These are phyloP conservation scores for Dactylis glomerata DNA, from an alignment of 176 grass and related monocot genomes.

Conservation along the genomic window DNA sequence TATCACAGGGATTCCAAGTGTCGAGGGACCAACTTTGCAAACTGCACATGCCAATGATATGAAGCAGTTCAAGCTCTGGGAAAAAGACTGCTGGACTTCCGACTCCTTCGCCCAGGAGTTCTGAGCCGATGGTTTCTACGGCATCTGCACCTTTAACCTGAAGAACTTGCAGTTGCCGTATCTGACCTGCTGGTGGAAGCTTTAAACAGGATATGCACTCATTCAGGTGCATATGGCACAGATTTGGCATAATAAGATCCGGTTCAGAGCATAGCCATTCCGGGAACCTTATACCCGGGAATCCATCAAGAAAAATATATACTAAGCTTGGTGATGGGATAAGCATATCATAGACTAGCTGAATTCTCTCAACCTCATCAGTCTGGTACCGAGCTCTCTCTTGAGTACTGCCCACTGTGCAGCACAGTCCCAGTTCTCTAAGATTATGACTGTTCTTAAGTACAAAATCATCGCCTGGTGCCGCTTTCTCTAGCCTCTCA, in stretches of 20 bases:
- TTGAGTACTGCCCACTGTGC: not conserved
- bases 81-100: not conserved
- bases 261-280: not conserved
- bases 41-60: not conserved
- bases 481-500: slow-evolving; percentile 18
- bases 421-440: not conserved
- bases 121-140: not conserved
- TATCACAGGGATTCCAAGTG: not conserved
- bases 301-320: not conserved
- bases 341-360: not conserved
- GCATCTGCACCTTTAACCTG: not conserved
- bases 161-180: not conserved
- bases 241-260: not conserved
- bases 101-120: not conserved
- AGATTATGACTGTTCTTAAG: not conserved
- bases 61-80: slow-evolving; percentile 3
- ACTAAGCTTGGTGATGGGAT: not conserved
- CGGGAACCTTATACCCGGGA: not conserved
- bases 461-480: not conserved
- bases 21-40: not conserved
- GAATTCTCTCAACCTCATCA: not conserved
- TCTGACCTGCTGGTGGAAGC: slow-evolving; percentile 26
- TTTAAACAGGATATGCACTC: not conserved
- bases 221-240: slow-evolving; percentile 10
- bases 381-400: not conserved